Base-by-base conservation (phyloP, 768 basidiomycete species). In the Suillus lakei region DNA sequence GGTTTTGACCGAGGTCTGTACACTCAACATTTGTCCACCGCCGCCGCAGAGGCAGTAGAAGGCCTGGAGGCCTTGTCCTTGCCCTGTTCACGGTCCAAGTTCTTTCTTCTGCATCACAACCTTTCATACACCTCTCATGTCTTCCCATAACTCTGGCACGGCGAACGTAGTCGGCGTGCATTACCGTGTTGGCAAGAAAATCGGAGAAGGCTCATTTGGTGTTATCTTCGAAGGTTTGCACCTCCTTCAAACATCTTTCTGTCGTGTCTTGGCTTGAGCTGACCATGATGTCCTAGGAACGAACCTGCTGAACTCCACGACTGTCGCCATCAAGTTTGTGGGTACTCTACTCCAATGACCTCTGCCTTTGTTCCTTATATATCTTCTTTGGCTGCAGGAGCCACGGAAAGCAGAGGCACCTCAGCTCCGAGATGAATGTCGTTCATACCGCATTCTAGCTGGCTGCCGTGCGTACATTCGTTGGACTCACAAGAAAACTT, bases 261-360 rank as follows among this genome's bases (percentile, higher is more conserved):
- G 39, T 16, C 1, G 43, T 34, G 15, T 60, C 10, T 43, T 58
- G 18, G 10, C 18, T 58, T 39, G 5, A 39, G 1, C 36, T 58
- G 50, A 2, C 44, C 60, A n/a, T 55, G 34, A 59, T 61, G 10
- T 61, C 67, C 58, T 74, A 98, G 97, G 97, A 32, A 97, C 96
- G 9, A 99, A 99, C 76, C 84, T 99, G 38, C 89, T 99, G 81
- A 99, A 99, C 84, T 95, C 93, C 4, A 96, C 97, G 82, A 96
- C 96, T 12, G 97, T 99, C 67, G 98, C 98, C 68, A 99, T 99
- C 89, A 99, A 99, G 85, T 99, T 99, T 87, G 98, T 99, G 74
- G 80, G 96, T 89, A 55, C 55, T 54, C 18, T 60, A 50, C 48
- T 32, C 4, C 10, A 54, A 13, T 15, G 36, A 13, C n/a, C 21